Evolutionary conservation across 441 rosid species (phyloP), one percentile per base, ranked within the genome.

Genomic region (Rhodomyrtus psidioides): DNA sequence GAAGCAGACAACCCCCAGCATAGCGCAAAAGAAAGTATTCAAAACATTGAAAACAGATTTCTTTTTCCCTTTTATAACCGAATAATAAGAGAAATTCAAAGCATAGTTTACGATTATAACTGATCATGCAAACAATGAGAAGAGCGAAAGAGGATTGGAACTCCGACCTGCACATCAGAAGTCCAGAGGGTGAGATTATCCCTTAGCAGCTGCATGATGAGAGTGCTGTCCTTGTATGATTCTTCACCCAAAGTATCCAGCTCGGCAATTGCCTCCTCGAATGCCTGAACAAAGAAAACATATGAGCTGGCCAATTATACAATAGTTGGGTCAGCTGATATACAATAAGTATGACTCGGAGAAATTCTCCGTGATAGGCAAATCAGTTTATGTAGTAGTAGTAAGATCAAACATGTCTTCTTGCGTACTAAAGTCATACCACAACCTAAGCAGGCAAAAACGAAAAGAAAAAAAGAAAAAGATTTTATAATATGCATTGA

Each of bases 111-210:
- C 2, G 3, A 24, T 23, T n/a, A 57, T 26, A 24, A 46, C 46
- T 55, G 27, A 49, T 21, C 49, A 24, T 10, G 6, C 39, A 28
- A 55, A 12, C 23, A 49, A 15, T 34, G 21, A 23, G 7, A 10
- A 15, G 46, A 30, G 62, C 6, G 19, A n/a, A 81, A 26, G 46
- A 59, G 82, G 46, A 59, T 62, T 84, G 83, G 24, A 84, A 62
- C 74, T 16, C 46, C 0, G 76, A 94, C 98, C 97, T 95, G 98
- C 83, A 90, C 92, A 88, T 95, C 98, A 14, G 98, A 94, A 88
- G 97, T 95, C 97, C 98, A 95, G 60, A 95, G 98, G 86, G 98
- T 95, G 87, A 95, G 98, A 89, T 95, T 95, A 87, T 95, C 98
- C 89, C 98, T 90, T 27, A 95, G 93, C 85, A 95, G 93, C 91